Evolutionary conservation across 495 filamentous ascomycete genomes (phyloP), one percentile per base, ranked within the genome.

Genomic region (Articulospora tetracladia): DNA sequence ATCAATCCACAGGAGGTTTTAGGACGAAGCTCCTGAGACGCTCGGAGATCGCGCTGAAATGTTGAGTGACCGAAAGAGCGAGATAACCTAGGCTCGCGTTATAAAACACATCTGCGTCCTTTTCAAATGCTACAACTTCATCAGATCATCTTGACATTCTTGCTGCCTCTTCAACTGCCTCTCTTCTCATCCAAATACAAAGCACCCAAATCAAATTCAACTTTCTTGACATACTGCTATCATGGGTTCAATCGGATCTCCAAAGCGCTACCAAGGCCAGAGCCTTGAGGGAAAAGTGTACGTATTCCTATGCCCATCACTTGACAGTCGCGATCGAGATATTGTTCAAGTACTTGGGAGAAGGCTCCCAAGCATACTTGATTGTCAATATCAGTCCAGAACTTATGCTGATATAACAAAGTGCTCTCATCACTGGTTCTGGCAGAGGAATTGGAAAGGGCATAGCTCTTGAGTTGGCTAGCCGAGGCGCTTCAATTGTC

Each of bases 391-490:
- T 34, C 7, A 34, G 7, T 34, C 30, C 30, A 34, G 30, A 34
- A 7, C 30, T n/a, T 34, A 44, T 44, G n/a, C 39, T 44, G 39
- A 44, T 17, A 44, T 32, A 19, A 44, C n/a, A 88, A 87, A 85
- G 90, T 62, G 88, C 88, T 50, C 78, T 91, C 30, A 78, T 93
- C 60, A 92, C 89, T 20, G 89, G 88, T 19, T 81, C 82, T 63
- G 81, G 84, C 26, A 85, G 88, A 15, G 88, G 88, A 36, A 91
- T 93, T 68, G 90, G 90, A 53, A 77, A 80, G 19, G 87, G 85
- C 28, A 88, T 90, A 61, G 89, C 89, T 34, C 79, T 91, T 20
- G 90, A 92, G 71, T 85, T 93, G 46, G 90, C 82, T 61, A 79
- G 79, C 63, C 84, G 86, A 63, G 88, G 88, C 8, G 86, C 86